A percentile compares a stretch with the other conserved stretches of the same genome.
Conservation (phyloP, 1,139 yeast species). For the Spathaspora sp. region DNA sequence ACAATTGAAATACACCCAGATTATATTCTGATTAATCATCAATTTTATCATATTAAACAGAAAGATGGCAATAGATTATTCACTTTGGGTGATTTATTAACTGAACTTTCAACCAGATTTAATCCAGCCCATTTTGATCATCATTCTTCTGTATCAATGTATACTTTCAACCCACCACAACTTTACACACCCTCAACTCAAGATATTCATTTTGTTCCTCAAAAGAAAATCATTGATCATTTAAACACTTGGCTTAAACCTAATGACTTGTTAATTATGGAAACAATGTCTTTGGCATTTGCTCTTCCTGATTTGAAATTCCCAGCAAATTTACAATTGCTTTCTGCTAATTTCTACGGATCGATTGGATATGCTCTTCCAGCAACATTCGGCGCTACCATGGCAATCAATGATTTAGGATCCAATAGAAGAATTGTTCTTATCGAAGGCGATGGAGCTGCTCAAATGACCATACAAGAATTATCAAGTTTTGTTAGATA, state of each 20-base stretch:
- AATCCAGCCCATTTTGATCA: constrained; percentile 12
- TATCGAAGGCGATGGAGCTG: constrained; percentile 87
- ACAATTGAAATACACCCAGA: constrained; percentile 36
- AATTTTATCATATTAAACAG: constrained; percentile 21
- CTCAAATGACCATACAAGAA: constrained; percentile 89
- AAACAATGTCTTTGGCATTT: constrained; percentile 79
- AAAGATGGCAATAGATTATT: constrained; percentile 20
- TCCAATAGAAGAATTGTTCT: constrained; percentile 57
- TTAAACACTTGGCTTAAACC: constrained; percentile 44
- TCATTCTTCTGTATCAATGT: constrained; percentile 2
- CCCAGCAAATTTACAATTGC: constrained; percentile 49
- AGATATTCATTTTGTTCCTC: constrained; percentile 24
- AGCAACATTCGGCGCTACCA: constrained; percentile 74
- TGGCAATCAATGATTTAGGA: constrained; percentile 59
- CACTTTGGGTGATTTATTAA: constrained; percentile 22
- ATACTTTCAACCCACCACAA: background rate
- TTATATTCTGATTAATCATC: constrained; percentile 29
- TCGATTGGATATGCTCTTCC: constrained; percentile 89
- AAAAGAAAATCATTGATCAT: constrained; percentile 30
- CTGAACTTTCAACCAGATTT: constrained; percentile 13
- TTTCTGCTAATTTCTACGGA: constrained; percentile 72
- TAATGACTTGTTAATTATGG: constrained; percentile 67
- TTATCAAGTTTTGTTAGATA: constrained; percentile 65
- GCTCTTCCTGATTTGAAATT: constrained; percentile 62
- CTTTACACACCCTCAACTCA: constrained; percentile 7